Conservation (phyloP, 2,329 filamentous ascomycete species). For the Periconia macrospinosa region DNA sequence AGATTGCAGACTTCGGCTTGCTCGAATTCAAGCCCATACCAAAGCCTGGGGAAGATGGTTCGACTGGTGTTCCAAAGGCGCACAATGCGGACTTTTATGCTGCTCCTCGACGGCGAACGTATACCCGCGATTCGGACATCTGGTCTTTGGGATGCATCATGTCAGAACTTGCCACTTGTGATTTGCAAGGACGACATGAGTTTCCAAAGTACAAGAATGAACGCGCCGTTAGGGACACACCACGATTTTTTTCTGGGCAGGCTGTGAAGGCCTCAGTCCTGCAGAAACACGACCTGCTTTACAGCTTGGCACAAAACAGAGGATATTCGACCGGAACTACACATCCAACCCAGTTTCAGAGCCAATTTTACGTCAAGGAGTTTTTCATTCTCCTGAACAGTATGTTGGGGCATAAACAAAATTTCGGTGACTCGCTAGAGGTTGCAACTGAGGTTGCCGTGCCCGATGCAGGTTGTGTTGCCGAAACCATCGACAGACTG, state of each 20-base stretch:
- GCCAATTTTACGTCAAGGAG: conserved; percentile 6
- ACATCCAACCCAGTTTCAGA: conserved; percentile 4
- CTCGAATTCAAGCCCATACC: conserved; percentile 12
- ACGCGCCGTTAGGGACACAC: conserved; percentile 9
- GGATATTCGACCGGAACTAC: neutral
- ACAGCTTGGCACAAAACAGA: conserved; percentile 1
- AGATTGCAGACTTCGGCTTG: conserved; percentile 17
- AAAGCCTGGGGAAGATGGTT: conserved; percentile 5
- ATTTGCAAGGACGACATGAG: conserved; percentile 10
- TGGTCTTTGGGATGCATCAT: conserved; percentile 15
- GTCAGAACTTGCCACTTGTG: conserved; percentile 12
- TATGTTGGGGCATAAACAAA: conserved; percentile 4
- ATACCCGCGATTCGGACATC: conserved; percentile 13
- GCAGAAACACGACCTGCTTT: conserved; percentile 1
- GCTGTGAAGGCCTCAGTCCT: conserved; percentile 8
- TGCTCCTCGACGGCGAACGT: conserved; percentile 11
- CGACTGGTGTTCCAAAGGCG: conserved; percentile 10
- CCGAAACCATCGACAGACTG: conserved; percentile 7
- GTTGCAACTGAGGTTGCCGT: conserved; percentile 1
- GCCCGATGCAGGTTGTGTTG: conserved; percentile 8
- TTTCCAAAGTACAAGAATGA: conserved; percentile 8
- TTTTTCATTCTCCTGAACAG: conserved; percentile 13
- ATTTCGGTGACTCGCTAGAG: neutral
- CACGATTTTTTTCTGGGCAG: conserved; percentile 7
- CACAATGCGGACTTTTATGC: conserved; percentile 14